phyloP scores from a whole-genome alignment of 164 flowering plant genomes.

The Platanus orientalis region DNA sequence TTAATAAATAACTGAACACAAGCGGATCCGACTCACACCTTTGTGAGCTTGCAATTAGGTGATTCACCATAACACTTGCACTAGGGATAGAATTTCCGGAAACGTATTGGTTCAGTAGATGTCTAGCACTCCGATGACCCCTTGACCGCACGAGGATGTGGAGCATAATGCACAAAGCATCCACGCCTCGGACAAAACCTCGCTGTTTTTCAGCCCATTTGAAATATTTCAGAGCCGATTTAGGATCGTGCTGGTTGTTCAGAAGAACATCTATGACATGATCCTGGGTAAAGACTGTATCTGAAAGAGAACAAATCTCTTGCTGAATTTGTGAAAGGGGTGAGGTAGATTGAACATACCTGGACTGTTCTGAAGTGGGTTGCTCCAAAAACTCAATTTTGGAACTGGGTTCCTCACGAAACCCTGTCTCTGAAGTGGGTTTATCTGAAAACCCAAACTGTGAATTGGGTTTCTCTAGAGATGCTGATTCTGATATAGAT shows the following conservation, averaged over 20 bases:
- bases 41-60: constrained; percentile 28
- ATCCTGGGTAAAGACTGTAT: background rate
- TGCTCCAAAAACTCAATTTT: constrained; percentile 2
- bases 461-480: background rate
- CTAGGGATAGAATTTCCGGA: constrained; percentile 25
- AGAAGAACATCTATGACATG: constrained; percentile 33
- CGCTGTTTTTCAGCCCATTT: constrained; percentile 21
- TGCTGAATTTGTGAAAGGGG: constrained; percentile 6
- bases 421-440: constrained; percentile 5
- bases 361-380: constrained; percentile 6
- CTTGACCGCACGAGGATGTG: constrained; percentile 37
- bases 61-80: constrained; percentile 24
- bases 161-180: constrained; percentile 43
- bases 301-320: too few relatives aligned
- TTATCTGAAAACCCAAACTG: constrained; percentile 2
- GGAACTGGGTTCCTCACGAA: constrained; percentile 5
- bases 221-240: constrained; percentile 37
- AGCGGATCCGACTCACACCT: constrained; percentile 29
- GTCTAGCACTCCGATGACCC: constrained; percentile 7
- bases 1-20: constrained; percentile 44
- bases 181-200: constrained; percentile 30
- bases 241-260: constrained; percentile 29
- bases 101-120: constrained; percentile 27
- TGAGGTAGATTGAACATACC: background rate
- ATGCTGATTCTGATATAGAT: background rate